These are phyloP conservation scores for Ziziphus jujuba DNA, from an alignment of 306 rosid species.

Conservation along the genomic window DNA sequence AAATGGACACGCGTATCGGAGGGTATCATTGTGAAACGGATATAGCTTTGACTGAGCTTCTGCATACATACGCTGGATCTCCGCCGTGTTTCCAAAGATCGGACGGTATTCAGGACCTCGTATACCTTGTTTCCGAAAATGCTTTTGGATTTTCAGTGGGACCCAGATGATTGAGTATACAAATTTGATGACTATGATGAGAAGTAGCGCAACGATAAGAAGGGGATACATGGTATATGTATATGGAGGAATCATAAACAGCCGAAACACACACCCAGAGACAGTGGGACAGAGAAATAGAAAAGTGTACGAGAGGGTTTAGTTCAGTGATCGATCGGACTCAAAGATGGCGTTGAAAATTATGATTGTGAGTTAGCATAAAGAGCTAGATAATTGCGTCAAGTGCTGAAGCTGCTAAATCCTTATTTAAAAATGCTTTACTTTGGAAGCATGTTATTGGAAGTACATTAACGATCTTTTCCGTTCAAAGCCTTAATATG, in stretches of 20 bases:
- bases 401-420: conserved; percentile 3
- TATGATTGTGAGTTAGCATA: neutral
- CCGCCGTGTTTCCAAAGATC: conserved; percentile 55
- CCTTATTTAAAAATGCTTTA: neutral
- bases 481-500: too few species aligned
- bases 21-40: conserved; percentile 44
- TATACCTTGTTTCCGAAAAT: conserved; percentile 59
- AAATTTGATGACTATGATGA: conserved; percentile 23
- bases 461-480: too few species aligned
- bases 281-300: neutral
- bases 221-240: conserved; percentile 27
- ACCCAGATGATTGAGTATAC: conserved; percentile 44
- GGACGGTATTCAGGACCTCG: conserved; percentile 67
- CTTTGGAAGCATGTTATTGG: neutral
- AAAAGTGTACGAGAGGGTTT: neutral
- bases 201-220: neutral
- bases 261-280: neutral
- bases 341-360: neutral
- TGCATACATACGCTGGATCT: conserved; percentile 46
- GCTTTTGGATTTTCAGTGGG: conserved; percentile 47
- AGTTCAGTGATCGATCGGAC: neutral
- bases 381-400: neutral
- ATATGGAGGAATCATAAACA: neutral
- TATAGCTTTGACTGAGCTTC: conserved; percentile 35
- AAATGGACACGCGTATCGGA: conserved; percentile 49